Evolutionary conservation across 2,329 filamentous ascomycete species (phyloP).

Genomic region (Fusarium redolens): DNA sequence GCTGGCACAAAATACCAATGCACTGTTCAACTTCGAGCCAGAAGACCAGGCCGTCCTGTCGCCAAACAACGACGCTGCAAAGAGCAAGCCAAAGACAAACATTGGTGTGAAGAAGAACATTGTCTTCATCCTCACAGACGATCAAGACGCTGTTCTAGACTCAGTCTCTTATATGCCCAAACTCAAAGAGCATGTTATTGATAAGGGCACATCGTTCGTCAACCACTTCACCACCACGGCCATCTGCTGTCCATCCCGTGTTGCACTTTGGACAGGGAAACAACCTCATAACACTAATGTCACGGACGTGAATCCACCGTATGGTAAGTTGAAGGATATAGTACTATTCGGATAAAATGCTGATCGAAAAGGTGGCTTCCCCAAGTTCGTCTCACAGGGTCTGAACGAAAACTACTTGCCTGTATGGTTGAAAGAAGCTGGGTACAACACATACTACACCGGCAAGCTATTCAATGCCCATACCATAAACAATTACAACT

Average conservation of each 20-base stretch:
- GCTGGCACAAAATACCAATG: neutral
- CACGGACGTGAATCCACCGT: constrained; percentile 51
- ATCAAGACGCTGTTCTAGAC: constrained; percentile 72
- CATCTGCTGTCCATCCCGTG: constrained; percentile 75
- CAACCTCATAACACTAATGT: constrained; percentile 78
- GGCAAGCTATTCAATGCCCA: constrained; percentile 80
- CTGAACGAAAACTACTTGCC: constrained; percentile 76
- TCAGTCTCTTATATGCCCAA: constrained; percentile 71
- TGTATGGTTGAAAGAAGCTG: constrained; percentile 75
- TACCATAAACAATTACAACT: constrained; percentile 69
- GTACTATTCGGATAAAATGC: neutral
- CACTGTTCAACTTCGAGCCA: neutral
- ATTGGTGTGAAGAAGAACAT: constrained; percentile 60
- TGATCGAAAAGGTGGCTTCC: constrained; percentile 58
- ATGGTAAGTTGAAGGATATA: neutral
- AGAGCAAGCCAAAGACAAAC: neutral
- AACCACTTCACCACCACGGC: constrained; percentile 75
- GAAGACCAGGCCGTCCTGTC: constrained; percentile 1
- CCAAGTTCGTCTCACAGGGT: constrained; percentile 73
- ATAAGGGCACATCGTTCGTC: constrained; percentile 68
- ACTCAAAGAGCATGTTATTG: constrained; percentile 65
- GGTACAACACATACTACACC: constrained; percentile 78
- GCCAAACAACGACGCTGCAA: neutral
- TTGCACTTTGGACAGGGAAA: constrained; percentile 73
- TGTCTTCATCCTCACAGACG: constrained; percentile 75